phyloP scores from a whole-genome alignment of 1,284 basidiomycete species.

The Marasmius oreades region DNA sequence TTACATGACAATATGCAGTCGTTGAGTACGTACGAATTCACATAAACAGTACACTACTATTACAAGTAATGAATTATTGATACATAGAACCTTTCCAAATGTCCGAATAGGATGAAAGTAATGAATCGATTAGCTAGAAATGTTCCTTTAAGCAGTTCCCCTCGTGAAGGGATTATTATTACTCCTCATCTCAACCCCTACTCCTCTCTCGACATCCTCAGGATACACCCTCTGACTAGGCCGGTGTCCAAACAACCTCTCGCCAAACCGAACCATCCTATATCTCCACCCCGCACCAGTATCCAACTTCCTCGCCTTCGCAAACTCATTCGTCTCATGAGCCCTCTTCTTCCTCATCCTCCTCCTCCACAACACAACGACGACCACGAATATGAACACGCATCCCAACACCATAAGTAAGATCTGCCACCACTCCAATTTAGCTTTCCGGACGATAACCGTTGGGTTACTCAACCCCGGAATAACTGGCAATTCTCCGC shows the following conservation, averaged over 20 bases:
- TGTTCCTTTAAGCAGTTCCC: too few relatives aligned
- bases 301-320: conserved; percentile 52
- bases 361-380: conserved; percentile 67
- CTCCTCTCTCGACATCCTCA: too few relatives aligned
- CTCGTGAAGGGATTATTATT: too few relatives aligned
- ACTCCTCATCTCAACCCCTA: too few relatives aligned
- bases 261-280: conserved; percentile 52
- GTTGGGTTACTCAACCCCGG: conserved; percentile 51
- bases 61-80: too few relatives aligned
- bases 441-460: conserved; percentile 27
- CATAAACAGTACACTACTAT: too few relatives aligned
- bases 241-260: conserved; percentile 51
- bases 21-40: too few relatives aligned
- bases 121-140: too few relatives aligned
- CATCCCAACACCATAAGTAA: conserved; percentile 77
- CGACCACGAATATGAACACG: conserved; percentile 67
- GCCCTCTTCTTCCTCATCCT: conserved; percentile 63
- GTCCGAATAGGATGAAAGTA: too few relatives aligned
- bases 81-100: too few relatives aligned
- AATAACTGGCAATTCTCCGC: conserved; percentile 44
- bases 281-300: conserved; percentile 45
- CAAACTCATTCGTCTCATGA: conserved; percentile 62
- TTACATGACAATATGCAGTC: too few relatives aligned
- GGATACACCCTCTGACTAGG: conserved; percentile 24
- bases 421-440: conserved; percentile 76